Conservation (phyloP, 768 basidiomycete species). For the Saitozyma podzolica region DNA sequence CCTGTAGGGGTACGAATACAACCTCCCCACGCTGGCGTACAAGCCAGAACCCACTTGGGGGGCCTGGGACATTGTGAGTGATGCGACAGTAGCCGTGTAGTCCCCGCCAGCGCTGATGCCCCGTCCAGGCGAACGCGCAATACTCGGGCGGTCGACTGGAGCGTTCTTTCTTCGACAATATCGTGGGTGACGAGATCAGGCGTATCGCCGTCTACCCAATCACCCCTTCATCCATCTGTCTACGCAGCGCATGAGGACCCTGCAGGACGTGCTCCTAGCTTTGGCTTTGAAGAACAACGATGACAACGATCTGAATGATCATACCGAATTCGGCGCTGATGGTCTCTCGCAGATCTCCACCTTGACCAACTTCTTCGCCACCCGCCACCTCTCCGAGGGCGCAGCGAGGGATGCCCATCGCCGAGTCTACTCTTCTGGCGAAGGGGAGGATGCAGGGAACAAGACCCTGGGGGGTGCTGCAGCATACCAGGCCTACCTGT, state of each 20-base stretch:
- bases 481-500: conserved; percentile 50
- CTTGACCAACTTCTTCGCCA: conserved; percentile 42
- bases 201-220: too few species aligned
- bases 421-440: conserved; percentile 37
- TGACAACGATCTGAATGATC: neutral
- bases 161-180: conserved; percentile 48
- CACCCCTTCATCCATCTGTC: too few species aligned
- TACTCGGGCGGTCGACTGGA: conserved; percentile 35
- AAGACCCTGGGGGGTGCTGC: conserved; percentile 49
- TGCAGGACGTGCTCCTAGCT: too few species aligned
- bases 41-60: conserved; percentile 39
- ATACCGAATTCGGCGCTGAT: neutral
- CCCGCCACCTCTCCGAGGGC: conserved; percentile 41
- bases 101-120: conserved; percentile 1
- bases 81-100: neutral
- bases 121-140: conserved; percentile 34
- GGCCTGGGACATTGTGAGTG: conserved; percentile 44
- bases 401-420: conserved; percentile 45
- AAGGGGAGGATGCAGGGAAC: conserved; percentile 39
- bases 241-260: too few species aligned
- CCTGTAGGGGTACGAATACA: conserved; percentile 44
- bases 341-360: conserved; percentile 32
- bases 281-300: too few species aligned
- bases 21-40: conserved; percentile 31
- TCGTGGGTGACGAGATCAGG: conserved; percentile 28